Evolutionary conservation across 176 grass and related monocot genomes (phyloP).

Genomic region (Oryza punctata): DNA sequence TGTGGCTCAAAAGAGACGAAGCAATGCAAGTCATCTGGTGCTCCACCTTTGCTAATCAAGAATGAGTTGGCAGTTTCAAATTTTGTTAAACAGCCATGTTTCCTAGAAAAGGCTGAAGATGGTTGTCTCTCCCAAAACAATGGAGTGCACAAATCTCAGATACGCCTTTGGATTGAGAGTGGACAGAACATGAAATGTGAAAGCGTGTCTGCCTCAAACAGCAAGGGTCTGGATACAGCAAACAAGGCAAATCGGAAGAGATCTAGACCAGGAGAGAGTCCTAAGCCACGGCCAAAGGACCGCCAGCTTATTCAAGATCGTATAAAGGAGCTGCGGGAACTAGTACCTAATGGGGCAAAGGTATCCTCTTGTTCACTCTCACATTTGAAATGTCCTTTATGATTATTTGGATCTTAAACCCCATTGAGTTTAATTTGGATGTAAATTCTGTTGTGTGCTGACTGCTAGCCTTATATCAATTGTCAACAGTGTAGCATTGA

Average conservation of each 20-base stretch:
- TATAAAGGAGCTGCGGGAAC: slow-evolving; percentile 84
- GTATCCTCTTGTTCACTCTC: slow-evolving; percentile 36
- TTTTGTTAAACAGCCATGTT: slow-evolving; percentile 52
- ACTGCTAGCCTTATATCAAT: slow-evolving; percentile 34
- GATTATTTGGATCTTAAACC: slow-evolving; percentile 21
- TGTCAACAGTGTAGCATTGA: slow-evolving; percentile 89
- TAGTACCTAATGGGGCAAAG: slow-evolving; percentile 87
- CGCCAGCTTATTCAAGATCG: slow-evolving; percentile 90
- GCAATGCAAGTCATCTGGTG: slow-evolving; percentile 36
- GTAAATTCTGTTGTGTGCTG: slow-evolving; percentile 5
- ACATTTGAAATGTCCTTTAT: slow-evolving; percentile 13
- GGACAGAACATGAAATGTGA: slow-evolving; percentile 65
- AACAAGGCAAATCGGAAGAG: slow-evolving; percentile 75
- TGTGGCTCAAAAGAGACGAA: slow-evolving; percentile 48
- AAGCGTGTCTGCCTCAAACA: slow-evolving; percentile 65
- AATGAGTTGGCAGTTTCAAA: slow-evolving; percentile 63
- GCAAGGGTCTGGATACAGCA: slow-evolving; percentile 57
- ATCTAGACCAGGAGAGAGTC: slow-evolving; percentile 69
- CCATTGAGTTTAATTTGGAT: not conserved
- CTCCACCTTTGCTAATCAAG: slow-evolving; percentile 49
- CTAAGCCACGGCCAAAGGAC: slow-evolving; percentile 79
- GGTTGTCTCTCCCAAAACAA: slow-evolving; percentile 50
- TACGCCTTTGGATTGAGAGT: slow-evolving; percentile 69
- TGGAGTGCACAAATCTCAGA: slow-evolving; percentile 69
- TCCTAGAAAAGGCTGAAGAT: slow-evolving; percentile 50